phyloP scores from a whole-genome alignment of 2,329 filamentous ascomycete species.

The Alternaria sp. region DNA sequence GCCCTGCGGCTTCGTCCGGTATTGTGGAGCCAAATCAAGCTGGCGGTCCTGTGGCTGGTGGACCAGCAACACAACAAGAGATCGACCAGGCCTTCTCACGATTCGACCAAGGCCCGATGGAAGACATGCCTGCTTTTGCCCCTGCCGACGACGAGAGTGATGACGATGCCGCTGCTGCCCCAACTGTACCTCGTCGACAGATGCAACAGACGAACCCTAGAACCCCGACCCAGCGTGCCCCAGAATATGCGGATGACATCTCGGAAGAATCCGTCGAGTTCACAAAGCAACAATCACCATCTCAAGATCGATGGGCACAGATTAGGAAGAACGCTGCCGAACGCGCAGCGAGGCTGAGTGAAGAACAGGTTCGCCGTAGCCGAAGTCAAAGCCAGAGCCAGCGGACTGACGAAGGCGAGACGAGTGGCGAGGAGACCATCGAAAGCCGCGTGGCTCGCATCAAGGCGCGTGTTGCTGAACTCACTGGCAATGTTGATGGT shows the following conservation, averaged over 20 bases:
- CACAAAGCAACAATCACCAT: constrained; percentile 47
- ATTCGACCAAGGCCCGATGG: constrained; percentile 89
- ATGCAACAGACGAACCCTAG: constrained; percentile 24
- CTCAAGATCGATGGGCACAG: constrained; percentile 89
- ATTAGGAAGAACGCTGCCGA: constrained; percentile 95
- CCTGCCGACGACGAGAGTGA: constrained; percentile 59
- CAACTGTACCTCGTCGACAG: constrained; percentile 36
- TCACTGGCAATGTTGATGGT: constrained; percentile 70
- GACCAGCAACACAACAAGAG: constrained; percentile 68
- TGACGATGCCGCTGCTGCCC: constrained; percentile 35
- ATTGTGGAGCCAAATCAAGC: constrained; percentile 49
- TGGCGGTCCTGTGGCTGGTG: constrained; percentile 61
- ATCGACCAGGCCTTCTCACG: constrained; percentile 69
- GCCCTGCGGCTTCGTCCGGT: constrained; percentile 32
- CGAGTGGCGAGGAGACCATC: constrained; percentile 96
- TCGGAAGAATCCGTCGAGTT: constrained; percentile 56
- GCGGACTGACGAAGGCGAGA: constrained; percentile 82
- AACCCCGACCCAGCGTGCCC: constrained; percentile 30
- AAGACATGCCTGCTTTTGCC: constrained; percentile 85
- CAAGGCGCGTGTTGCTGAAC: constrained; percentile 93
- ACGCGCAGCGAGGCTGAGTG: constrained; percentile 72
- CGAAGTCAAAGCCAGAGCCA: constrained; percentile 63
- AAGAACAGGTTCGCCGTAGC: constrained; percentile 68
- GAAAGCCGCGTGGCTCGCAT: constrained; percentile 96
- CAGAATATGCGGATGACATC: constrained; percentile 42